Evolutionary conservation across 202 grass and related monocot genomes (phyloP), one percentile per base, ranked within the genome.

Genomic region (Saccharum hybrid): DNA sequence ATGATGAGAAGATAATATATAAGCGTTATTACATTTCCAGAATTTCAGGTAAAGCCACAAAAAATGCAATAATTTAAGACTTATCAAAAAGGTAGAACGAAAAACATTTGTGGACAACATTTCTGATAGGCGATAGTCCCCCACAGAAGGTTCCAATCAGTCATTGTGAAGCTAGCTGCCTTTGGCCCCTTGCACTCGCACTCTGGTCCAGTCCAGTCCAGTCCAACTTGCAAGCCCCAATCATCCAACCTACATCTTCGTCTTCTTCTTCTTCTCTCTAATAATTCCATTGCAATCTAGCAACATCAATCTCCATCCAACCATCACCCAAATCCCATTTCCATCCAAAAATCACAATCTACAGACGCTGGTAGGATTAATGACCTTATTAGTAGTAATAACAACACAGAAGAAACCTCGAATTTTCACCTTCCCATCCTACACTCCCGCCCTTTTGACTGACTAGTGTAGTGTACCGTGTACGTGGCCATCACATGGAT

Each of bases 201-300:
- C 86, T 79, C 67, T 79, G 31, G 63, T 90, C 41, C 88, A 75
- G 45, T 48, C 42, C 42, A 45, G 42, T 9, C 34, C 12, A 14
- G 43, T 13, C 34, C 36, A 9, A 57, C 22, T 10, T 28, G 68
- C 75, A 48, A 80, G 77, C 33, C 60, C 30, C 28, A 72, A 23
- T 70, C n/a, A 36, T 26, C 59, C 45, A 37, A 43, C 5, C 66
- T n/a, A 64, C 10, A 63, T 5, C 10, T 6, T 28, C 28, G 28
- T n/a, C n/a, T n/a, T 28, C 28, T 28, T 28, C 28, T 28, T 63
- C 45, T 28, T 0, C 23, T 13, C 63, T 37, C 36, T 16, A 60
- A 78, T 83, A 83, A 69, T 74, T 74, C 71, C 38, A 74, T 74
- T 31, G 39, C 83, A 51, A 54, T 80, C 72, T 63, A 30, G 78